Base-by-base conservation (phyloP, 257 asterid genomes). In the Ligustrum vulgare region DNA sequence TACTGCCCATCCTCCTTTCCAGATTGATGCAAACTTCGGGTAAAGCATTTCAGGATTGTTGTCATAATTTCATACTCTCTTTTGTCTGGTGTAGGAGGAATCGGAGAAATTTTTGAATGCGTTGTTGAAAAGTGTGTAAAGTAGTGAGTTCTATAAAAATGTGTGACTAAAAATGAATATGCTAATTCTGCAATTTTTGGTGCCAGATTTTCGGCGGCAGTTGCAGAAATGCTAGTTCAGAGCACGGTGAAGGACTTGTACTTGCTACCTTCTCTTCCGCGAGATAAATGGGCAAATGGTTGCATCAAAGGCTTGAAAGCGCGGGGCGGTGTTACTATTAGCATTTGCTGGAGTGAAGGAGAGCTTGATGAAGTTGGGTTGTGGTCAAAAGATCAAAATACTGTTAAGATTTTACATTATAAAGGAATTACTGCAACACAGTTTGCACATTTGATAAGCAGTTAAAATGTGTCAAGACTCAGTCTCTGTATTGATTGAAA, bases 11-110 rank as follows among this genome's bases (percentile, higher is more conserved):
- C 96, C 98, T 37, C 96, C 93, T 79, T 92, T 92, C 84, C 97
- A 92, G 85, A 90, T 92, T 25, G 96, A 92, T 64, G 98, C 96
- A 36, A 92, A 90, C 76, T 90, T 90, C 28, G 98, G 98, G 97
- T 87, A 82, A 82, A 80, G 83, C 47, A 34, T 60, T 64, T 51
- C 16, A 15, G 47, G 4, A 41, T 4, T 3, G 5, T 12, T 37
- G 9, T 37, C 0, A 5, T 8, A 8, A 7, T 37, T 37, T 37
- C 43, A 8, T 37, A 8, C 1, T 39, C 47, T 10, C 1, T 13
- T 2, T 45, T 13, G 31, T 28, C 1, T 28, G 31, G 31, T 28
- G 31, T 28, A 28, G 31, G 31, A 28, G 31, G 1, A 28, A 28
- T 28, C 1, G 31, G 31, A 28, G 31, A 28, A 28, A 28, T 28